A percentile compares a stretch with the other conserved stretches of the same genome.
Conservation (phyloP, 148 eudicot species). For the Rhododendron kiyosumense region DNA sequence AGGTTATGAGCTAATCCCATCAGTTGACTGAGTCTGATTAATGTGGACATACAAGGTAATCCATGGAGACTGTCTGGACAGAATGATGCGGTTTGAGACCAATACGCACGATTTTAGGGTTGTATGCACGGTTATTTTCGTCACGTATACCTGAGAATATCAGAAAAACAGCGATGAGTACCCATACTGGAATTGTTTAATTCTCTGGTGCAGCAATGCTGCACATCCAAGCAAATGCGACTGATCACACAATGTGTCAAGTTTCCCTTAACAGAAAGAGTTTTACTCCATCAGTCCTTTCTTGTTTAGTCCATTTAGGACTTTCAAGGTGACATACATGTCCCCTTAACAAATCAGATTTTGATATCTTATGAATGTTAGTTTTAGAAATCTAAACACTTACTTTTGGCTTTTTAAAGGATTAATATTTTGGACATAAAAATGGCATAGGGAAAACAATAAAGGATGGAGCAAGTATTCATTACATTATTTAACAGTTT, state of each 20-base stretch:
- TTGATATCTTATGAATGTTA: neutral
- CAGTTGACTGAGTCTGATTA: neutral
- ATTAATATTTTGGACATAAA: neutral
- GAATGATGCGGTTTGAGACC: constrained; percentile 96
- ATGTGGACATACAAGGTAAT: constrained; percentile 61
- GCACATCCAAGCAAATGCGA: neutral
- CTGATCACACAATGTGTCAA: neutral
- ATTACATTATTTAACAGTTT: too few species aligned
- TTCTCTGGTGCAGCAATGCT: neutral
- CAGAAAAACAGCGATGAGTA: constrained; percentile 7
- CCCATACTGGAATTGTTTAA: neutral
- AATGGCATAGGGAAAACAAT: neutral
- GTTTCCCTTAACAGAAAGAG: neutral
- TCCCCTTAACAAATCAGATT: neutral
- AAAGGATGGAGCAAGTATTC: neutral
- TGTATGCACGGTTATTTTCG: constrained; percentile 83
- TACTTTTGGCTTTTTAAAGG: neutral
- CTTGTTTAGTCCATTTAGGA: neutral
- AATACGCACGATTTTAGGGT: constrained; percentile 92
- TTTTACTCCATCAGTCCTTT: neutral
- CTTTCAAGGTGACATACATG: neutral
- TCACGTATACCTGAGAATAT: constrained; percentile 80
- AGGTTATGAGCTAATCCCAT: neutral
- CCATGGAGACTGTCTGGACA: constrained; percentile 88
- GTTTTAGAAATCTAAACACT: neutral